These are phyloP conservation scores for Erodium moschatum DNA, from an alignment of 441 rosid species.

Conservation along the genomic window DNA sequence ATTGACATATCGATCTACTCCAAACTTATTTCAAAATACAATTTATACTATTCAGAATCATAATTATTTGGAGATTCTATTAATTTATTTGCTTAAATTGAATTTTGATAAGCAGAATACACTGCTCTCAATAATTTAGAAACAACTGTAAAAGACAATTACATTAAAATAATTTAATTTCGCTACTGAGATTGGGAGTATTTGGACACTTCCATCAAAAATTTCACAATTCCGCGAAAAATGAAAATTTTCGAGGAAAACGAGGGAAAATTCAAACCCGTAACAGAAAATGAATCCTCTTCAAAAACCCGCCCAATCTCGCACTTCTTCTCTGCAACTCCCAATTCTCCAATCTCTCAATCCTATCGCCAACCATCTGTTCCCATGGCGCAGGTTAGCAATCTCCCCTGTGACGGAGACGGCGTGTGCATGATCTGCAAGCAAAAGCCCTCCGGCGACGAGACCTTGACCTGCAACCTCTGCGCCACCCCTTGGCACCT, in stretches of 20 bases:
- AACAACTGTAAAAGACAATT: too few species aligned
- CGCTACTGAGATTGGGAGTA: background rate
- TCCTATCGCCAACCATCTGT: background rate
- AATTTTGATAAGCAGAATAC: too few species aligned
- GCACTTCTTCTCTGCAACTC: background rate
- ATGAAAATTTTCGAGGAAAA: background rate
- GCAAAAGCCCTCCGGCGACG: background rate
- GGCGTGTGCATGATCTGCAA: slow-evolving; percentile 7
- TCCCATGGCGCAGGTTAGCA: slow-evolving; percentile 6
- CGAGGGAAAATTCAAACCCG: background rate
- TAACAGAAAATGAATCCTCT: background rate
- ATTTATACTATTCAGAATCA: too few species aligned
- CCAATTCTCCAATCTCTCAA: background rate
- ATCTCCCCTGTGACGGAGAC: slow-evolving; percentile 1
- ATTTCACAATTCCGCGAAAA: background rate
- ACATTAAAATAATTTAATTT: too few species aligned
- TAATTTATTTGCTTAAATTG: too few species aligned
- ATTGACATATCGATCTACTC: too few species aligned
- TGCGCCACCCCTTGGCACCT: slow-evolving; percentile 10
- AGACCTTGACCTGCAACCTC: slow-evolving; percentile 1
- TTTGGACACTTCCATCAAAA: background rate
- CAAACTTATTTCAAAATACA: too few species aligned
- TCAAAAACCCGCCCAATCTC: background rate
- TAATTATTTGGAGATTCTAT: too few species aligned
- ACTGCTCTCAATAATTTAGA: too few species aligned